Evolutionary conservation across 2,329 filamentous ascomycete species (phyloP).

Genomic region (Diaporthe vaccinii): DNA sequence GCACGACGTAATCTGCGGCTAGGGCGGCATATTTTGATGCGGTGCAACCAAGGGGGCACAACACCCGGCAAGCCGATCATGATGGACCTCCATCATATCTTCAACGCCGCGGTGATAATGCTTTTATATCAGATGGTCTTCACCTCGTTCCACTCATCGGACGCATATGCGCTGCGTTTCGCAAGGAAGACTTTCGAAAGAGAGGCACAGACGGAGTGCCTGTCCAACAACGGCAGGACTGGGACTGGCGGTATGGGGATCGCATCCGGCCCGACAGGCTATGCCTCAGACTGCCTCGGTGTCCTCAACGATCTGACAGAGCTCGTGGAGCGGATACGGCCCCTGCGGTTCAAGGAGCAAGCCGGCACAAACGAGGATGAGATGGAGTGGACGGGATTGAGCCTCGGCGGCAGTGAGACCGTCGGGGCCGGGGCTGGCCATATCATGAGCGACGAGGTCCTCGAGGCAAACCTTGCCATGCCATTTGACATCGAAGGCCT

Average conservation of each 20-base stretch:
- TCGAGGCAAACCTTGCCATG: constrained; percentile 37
- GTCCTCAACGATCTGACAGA: constrained; percentile 38
- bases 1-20: constrained; percentile 62
- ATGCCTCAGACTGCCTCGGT: constrained; percentile 39
- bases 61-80: constrained; percentile 57
- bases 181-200: constrained; percentile 57
- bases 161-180: constrained; percentile 53
- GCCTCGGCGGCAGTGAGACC: constrained; percentile 5
- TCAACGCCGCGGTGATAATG: constrained; percentile 64
- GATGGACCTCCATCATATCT: constrained; percentile 61
- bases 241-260: constrained; percentile 42
- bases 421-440: constrained; percentile 3
- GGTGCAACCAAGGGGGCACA: constrained; percentile 43
- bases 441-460: constrained; percentile 27
- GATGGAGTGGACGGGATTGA: background rate
- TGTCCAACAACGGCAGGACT: constrained; percentile 48
- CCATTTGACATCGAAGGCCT: constrained; percentile 31
- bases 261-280: constrained; percentile 32
- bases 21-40: constrained; percentile 50
- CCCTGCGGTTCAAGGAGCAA: constrained; percentile 38
- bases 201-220: constrained; percentile 47
- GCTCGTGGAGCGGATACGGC: constrained; percentile 36
- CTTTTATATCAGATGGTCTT: constrained; percentile 60
- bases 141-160: constrained; percentile 48
- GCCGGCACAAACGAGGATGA: constrained; percentile 15